Evolutionary conservation across 2,329 filamentous ascomycete species (phyloP).

Genomic region (Neodidymelliopsis sp.): DNA sequence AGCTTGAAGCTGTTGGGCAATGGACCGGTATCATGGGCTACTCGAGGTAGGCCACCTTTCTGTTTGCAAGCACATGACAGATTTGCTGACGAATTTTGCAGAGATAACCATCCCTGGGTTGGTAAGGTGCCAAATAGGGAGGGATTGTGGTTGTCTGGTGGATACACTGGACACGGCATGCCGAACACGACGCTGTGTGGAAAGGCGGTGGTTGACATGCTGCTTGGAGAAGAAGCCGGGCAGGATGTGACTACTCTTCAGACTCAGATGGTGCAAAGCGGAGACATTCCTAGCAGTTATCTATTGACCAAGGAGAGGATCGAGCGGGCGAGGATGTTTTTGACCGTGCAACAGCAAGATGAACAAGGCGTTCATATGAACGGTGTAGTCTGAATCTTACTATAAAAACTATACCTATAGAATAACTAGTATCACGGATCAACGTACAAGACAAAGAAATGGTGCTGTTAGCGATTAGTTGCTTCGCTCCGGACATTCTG

Average conservation of each 20-base stretch:
- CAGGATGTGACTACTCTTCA: slow-evolving; percentile 40
- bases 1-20: slow-evolving; percentile 57
- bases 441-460: too few relatives aligned
- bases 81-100: too few relatives aligned
- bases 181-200: slow-evolving; percentile 73
- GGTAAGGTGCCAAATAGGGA: slow-evolving; percentile 67
- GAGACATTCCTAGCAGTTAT: slow-evolving; percentile 48
- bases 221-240: slow-evolving; percentile 55
- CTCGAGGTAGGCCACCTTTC: slow-evolving; percentile 46
- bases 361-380: slow-evolving; percentile 36
- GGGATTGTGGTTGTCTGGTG: slow-evolving; percentile 69
- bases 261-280: slow-evolving; percentile 42
- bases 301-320: slow-evolving; percentile 49
- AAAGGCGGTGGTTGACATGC: slow-evolving; percentile 68
- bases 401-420: background rate
- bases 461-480: too few relatives aligned
- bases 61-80: too few relatives aligned
- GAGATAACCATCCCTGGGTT: slow-evolving; percentile 74
- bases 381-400: slow-evolving; percentile 30
- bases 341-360: slow-evolving; percentile 48
- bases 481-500: too few relatives aligned
- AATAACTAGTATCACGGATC: too few relatives aligned
- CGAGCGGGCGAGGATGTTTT: slow-evolving; percentile 34
- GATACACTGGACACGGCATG: slow-evolving; percentile 80
- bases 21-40: slow-evolving; percentile 88